phyloP scores from a whole-genome alignment of 768 basidiomycete genomes.

The Paxillus ammoniavirescens region DNA sequence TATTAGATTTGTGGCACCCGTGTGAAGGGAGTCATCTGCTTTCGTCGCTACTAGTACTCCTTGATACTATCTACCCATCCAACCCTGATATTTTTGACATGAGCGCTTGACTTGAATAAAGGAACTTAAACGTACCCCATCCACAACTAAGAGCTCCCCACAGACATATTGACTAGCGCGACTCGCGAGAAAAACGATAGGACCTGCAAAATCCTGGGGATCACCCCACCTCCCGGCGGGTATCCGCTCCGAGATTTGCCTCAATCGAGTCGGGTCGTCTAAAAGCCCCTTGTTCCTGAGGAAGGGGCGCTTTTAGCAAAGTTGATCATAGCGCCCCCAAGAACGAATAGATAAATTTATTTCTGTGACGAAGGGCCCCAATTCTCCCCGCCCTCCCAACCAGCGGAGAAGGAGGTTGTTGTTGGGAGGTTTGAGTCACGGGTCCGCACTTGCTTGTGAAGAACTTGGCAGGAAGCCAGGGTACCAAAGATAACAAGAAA shows the following conservation, averaged over 20 bases:
- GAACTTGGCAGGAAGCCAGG: background rate
- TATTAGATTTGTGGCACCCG: background rate
- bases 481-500: constrained; percentile 18
- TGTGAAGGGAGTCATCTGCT: background rate
- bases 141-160: constrained; percentile 65
- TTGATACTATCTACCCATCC: constrained; percentile 51
- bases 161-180: constrained; percentile 65
- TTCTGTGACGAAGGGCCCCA: constrained; percentile 5
- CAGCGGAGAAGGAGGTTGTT: background rate
- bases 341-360: constrained; percentile 1
- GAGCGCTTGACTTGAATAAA: constrained; percentile 5
- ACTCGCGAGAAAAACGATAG: constrained; percentile 64
- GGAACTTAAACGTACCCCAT: constrained; percentile 50
- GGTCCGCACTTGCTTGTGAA: background rate
- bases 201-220: constrained; percentile 66
- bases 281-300: constrained; percentile 64
- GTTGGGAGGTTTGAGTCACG: constrained; percentile 3
- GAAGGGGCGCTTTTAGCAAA: constrained; percentile 10
- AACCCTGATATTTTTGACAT: constrained; percentile 42
- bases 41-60: constrained; percentile 5
- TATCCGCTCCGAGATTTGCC: constrained; percentile 71
- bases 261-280: constrained; percentile 55
- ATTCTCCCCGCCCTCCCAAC: constrained; percentile 3
- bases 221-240: constrained; percentile 68
- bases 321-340: background rate